Percentiles rank a stretch among this genome's conserved stretches.
phyloP scores from a whole-genome alignment of 768 basidiomycete species.

The Nidularia sp. region DNA sequence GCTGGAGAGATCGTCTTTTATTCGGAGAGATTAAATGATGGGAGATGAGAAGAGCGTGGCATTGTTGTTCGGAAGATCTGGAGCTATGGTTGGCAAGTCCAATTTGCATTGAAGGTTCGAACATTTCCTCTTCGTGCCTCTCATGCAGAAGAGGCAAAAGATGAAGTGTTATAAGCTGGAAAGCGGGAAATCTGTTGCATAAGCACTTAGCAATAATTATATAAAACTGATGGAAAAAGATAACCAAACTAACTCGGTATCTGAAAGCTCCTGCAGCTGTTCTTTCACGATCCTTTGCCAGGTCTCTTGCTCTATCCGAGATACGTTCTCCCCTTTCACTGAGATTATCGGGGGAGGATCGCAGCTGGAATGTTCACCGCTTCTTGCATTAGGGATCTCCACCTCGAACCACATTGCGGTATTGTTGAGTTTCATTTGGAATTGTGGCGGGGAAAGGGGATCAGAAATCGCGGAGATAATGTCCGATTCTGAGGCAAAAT shows the following conservation, averaged over 20 bases:
- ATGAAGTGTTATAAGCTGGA: conserved; percentile 53
- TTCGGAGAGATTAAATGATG: conserved; percentile 67
- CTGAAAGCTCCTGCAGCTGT: conserved; percentile 27
- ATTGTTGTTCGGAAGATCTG: conserved; percentile 14
- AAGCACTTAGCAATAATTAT: background rate
- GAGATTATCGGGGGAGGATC: conserved; percentile 18
- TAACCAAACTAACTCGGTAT: conserved; percentile 21
- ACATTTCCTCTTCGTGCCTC: conserved; percentile 11
- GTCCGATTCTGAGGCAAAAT: conserved; percentile 2
- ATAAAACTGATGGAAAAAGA: background rate
- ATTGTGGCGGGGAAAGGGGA: conserved; percentile 4
- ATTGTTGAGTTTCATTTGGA: conserved; percentile 27
- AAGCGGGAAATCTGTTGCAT: conserved; percentile 52
- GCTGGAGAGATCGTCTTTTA: conserved; percentile 54
- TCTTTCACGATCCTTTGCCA: conserved; percentile 40
- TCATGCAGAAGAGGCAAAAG: conserved; percentile 55
- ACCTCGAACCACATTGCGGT: conserved; percentile 32
- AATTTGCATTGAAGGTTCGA: too few species aligned
- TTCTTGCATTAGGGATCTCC: conserved; percentile 5
- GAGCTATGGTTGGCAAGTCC: background rate
- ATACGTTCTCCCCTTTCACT: conserved; percentile 43
- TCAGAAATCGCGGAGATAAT: background rate
- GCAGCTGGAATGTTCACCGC: conserved; percentile 6
- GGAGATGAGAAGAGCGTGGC: conserved; percentile 67
- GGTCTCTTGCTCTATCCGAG: conserved; percentile 41